phyloP scores from a whole-genome alignment of 2,329 filamentous ascomycete genomes.

The Epicoccum sorghinum region DNA sequence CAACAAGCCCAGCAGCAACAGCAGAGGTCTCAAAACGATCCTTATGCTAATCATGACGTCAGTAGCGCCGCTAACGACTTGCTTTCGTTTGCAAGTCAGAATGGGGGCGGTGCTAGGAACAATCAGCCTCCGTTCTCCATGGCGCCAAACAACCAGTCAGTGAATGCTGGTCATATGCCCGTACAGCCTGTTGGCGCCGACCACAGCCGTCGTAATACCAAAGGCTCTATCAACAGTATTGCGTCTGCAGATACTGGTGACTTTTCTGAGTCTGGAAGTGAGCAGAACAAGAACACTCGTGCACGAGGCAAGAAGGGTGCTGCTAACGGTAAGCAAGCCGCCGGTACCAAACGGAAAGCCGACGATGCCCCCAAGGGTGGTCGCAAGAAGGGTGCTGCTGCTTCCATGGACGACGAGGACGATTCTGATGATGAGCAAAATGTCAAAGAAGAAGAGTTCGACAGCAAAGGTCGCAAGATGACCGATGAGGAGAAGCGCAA shows the following conservation, averaged over 20 bases:
- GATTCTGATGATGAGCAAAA: slow-evolving; percentile 47
- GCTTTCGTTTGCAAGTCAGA: slow-evolving; percentile 80
- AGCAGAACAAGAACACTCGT: slow-evolving; percentile 61
- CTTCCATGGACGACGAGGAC: slow-evolving; percentile 56
- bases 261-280: slow-evolving; percentile 72
- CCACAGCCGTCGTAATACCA: slow-evolving; percentile 57
- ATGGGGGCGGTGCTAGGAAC: slow-evolving; percentile 63
- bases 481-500: slow-evolving; percentile 98
- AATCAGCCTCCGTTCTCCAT: slow-evolving; percentile 59
- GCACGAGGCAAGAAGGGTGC: slow-evolving; percentile 46
- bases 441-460: slow-evolving; percentile 45
- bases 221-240: slow-evolving; percentile 65
- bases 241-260: slow-evolving; percentile 63
- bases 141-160: slow-evolving; percentile 46
- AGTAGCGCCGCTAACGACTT: slow-evolving; percentile 95
- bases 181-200: slow-evolving; percentile 56
- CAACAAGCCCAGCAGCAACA: slow-evolving; percentile 50
- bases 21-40: slow-evolving; percentile 58
- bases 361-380: slow-evolving; percentile 73
- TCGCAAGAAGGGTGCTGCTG: slow-evolving; percentile 68
- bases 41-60: slow-evolving; percentile 84
- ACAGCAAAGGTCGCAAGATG: slow-evolving; percentile 78
- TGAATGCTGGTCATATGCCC: slow-evolving; percentile 55
- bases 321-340: slow-evolving; percentile 43
- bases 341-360: slow-evolving; percentile 71